A percentile compares a stretch with the other conserved stretches of the same genome.
Evolutionary conservation across 2,329 filamentous ascomycete genomes (phyloP).

Genomic region (Samsoniella hepiali): DNA sequence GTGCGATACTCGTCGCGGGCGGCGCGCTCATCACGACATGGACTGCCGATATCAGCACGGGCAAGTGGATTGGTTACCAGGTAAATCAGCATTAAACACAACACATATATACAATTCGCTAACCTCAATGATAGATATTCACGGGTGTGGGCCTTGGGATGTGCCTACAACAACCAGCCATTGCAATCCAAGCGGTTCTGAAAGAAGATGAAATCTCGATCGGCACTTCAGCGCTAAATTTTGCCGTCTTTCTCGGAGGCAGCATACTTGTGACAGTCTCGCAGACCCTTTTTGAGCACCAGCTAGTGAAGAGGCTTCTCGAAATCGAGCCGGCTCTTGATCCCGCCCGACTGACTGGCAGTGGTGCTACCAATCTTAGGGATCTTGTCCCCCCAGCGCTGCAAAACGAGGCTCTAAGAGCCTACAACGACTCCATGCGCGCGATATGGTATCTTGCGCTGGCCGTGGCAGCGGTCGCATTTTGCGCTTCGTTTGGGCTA

Average conservation of each 20-base stretch:
- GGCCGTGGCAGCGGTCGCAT: neutral
- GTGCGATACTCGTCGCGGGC: conserved; percentile 39
- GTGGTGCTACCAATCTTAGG: neutral
- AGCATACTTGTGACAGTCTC: neutral
- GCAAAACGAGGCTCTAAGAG: neutral
- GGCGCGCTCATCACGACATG: conserved; percentile 42
- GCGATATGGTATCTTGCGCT: conserved; percentile 3
- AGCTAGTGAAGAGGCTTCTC: neutral
- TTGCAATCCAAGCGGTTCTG: conserved; percentile 43
- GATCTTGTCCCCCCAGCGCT: neutral
- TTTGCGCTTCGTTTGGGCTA: neutral
- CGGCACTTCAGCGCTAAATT: conserved; percentile 1
- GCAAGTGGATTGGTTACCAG: conserved; percentile 52
- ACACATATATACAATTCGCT: neutral
- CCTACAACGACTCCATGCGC: conserved; percentile 2
- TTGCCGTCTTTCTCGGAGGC: conserved; percentile 2
- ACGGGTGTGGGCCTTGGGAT: conserved; percentile 44
- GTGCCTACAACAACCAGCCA: conserved; percentile 48
- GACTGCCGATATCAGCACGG: conserved; percentile 35
- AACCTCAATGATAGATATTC: conserved; percentile 31
- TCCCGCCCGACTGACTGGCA: neutral
- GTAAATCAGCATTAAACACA: neutral
- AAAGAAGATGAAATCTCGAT: conserved; percentile 14
- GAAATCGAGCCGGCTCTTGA: neutral
- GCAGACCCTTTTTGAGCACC: neutral